These are phyloP conservation scores for Cytospora paraplurivora DNA, from an alignment of 2,329 filamentous ascomycete species.

Conservation along the genomic window DNA sequence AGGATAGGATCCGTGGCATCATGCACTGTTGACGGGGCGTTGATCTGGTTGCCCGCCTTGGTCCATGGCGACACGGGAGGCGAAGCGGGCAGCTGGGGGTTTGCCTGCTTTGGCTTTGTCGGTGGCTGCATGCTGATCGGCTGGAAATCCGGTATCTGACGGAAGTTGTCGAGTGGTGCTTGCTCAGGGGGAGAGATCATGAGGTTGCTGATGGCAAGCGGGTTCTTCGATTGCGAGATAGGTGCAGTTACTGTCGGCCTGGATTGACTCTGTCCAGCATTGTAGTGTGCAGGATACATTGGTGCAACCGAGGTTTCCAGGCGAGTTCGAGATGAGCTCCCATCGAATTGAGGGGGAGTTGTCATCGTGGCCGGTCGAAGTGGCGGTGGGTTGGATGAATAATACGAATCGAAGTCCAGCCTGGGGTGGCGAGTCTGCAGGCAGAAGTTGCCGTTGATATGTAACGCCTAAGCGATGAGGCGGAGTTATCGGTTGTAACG, in stretches of 20 bases:
- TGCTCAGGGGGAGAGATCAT: conserved; percentile 63
- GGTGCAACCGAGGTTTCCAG: background rate
- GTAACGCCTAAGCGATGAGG: conserved; percentile 7
- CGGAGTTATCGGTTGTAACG: background rate
- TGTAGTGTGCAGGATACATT: background rate
- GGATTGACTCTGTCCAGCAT: background rate
- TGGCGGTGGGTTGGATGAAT: conserved; percentile 4
- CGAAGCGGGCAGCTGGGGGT: conserved; percentile 47
- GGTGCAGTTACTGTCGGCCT: background rate
- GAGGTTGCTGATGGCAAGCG: conserved; percentile 54
- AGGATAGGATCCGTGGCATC: conserved; percentile 58
- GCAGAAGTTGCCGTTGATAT: conserved; percentile 4
- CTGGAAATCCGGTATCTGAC: conserved; percentile 12
- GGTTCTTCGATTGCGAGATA: conserved; percentile 41
- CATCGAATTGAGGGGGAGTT: conserved; percentile 11
- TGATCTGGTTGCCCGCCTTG: conserved; percentile 41
- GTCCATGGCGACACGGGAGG: conserved; percentile 60
- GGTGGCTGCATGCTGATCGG: conserved; percentile 34
- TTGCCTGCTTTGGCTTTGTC: conserved; percentile 30
- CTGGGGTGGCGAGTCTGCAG: conserved; percentile 11
- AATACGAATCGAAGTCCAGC: background rate
- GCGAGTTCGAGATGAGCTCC: background rate
- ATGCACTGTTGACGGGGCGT: conserved; percentile 33
- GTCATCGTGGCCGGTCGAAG: conserved; percentile 6
- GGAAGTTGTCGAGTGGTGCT: conserved; percentile 55